Base-by-base conservation (phyloP, 129 eudicot species). In the Flaveria robusta region DNA sequence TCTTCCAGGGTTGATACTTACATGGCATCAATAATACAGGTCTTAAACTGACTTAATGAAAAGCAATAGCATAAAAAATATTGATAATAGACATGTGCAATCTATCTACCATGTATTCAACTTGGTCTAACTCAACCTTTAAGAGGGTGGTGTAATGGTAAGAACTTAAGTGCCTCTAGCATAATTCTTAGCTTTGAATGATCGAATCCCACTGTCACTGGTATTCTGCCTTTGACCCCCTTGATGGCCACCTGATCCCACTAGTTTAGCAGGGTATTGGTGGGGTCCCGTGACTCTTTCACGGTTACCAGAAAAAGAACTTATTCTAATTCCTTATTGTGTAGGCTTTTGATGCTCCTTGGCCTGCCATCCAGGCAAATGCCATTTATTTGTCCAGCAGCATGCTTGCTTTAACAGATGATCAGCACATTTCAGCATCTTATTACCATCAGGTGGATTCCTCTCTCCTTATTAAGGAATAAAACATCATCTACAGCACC, bases 331-430 rank as follows among this genome's bases (percentile, higher is more conserved):
- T 73, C 39, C 20, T 59, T 18, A 39, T 26, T 31, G 55, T 83
- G 81, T 88, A 94, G 99, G 99, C 96, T 60, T 91, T 85, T 86
- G 99, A 94, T 84, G 96, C 99, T 76, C 97, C 99, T 76, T 94
- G 99, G 99, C 97, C 99, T 15, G 88, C 91, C 55, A 89, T 94
- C 78, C 99, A 94, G 76, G 99, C 97, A 67, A 94, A 94, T 71
- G 97, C 99, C 41, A 85, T 94, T 59, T 91, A 94, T 81, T 83
- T 94, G 72, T 94, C 93, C 63, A 84, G 99, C 85, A 81, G 97
- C 81, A 77, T 94, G 88, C 95, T 94, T 74, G 78, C 91, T 74
- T 79, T 86, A 45, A 82, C 96, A 47, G 92, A 92, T 78, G 99
- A 87, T 87, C 90, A 90, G 62, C 96, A 88, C 76, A 74, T 91